A percentile compares a stretch with the other conserved stretches of the same genome.
Conservation (phyloP, 768 basidiomycete species). For the Suillus spraguei region DNA sequence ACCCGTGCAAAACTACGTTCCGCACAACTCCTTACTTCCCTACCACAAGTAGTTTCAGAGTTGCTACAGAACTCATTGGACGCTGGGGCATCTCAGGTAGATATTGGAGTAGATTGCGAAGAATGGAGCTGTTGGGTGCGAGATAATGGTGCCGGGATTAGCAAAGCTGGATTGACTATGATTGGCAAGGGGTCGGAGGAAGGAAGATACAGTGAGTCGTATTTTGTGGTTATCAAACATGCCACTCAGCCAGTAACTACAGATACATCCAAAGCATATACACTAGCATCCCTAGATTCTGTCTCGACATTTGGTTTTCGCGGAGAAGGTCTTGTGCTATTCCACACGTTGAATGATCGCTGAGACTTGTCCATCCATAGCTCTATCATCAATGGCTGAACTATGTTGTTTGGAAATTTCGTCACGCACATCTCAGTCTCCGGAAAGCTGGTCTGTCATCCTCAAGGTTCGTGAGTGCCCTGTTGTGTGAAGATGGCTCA, state of each 20-base stretch:
- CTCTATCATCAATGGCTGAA: slow-evolving; percentile 82
- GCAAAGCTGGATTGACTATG: slow-evolving; percentile 53
- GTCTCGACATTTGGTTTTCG: slow-evolving; percentile 84
- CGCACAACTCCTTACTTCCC: slow-evolving; percentile 79
- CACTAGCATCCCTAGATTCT: slow-evolving; percentile 48
- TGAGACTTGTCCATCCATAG: slow-evolving; percentile 41
- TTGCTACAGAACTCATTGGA: slow-evolving; percentile 91
- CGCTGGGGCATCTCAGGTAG: slow-evolving; percentile 68
- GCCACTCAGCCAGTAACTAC: slow-evolving; percentile 4
- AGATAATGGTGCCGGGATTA: slow-evolving; percentile 85
- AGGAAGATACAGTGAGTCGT: slow-evolving; percentile 70
- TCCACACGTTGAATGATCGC: neutral
- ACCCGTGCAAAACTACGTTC: slow-evolving; percentile 79
- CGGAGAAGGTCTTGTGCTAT: slow-evolving; percentile 73
- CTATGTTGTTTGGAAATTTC: slow-evolving; percentile 81
- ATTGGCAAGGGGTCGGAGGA: slow-evolving; percentile 54
- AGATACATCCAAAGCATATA: slow-evolving; percentile 79
- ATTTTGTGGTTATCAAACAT: neutral
- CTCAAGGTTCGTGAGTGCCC: slow-evolving; percentile 56
- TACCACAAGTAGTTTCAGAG: slow-evolving; percentile 81
- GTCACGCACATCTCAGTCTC: slow-evolving; percentile 65
- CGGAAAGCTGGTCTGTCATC: slow-evolving; percentile 75
- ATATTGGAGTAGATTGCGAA: slow-evolving; percentile 71
- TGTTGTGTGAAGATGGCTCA: slow-evolving; percentile 7
- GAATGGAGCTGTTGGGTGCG: slow-evolving; percentile 85